Conservation (phyloP, 2,329 filamentous ascomycete species). For the Coniochaeta sp. region DNA sequence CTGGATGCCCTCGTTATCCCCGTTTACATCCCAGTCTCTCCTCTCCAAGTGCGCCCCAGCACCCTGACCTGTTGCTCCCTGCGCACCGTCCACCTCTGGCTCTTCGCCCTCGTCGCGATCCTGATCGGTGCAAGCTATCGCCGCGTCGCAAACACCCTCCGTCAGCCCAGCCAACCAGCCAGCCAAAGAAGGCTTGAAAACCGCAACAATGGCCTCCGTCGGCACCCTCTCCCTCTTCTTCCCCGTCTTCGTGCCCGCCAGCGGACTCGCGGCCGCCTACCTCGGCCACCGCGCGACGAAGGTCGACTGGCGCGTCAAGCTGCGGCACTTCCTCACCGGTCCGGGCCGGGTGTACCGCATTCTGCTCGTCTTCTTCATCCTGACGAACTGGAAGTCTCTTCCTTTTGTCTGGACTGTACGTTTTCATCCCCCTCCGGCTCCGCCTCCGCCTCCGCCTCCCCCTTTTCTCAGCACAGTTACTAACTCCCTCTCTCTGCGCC, state of each 20-base stretch:
- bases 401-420: slow-evolving; percentile 72
- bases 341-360: slow-evolving; percentile 47
- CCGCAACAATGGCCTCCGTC: slow-evolving; percentile 17
- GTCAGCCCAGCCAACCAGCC: not conserved
- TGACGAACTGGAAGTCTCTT: slow-evolving; percentile 66
- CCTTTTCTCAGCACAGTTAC: no score
- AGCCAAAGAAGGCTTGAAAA: not conserved
- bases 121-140: slow-evolving; percentile 26
- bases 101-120: slow-evolving; percentile 31
- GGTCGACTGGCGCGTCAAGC: slow-evolving; percentile 31
- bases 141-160: slow-evolving; percentile 12
- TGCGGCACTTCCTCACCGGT: slow-evolving; percentile 42
- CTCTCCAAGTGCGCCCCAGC: slow-evolving; percentile 32
- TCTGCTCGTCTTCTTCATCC: slow-evolving; percentile 44
- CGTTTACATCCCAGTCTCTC: slow-evolving; percentile 15
- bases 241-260: slow-evolving; percentile 35
- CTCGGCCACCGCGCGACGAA: slow-evolving; percentile 31
- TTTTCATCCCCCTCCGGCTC: slow-evolving; percentile 7
- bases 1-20: slow-evolving; percentile 1
- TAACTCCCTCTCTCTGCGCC: not conserved
- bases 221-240: slow-evolving; percentile 24
- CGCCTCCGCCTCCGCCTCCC: not conserved
- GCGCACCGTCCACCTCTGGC: slow-evolving; percentile 34
- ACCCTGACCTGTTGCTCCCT: slow-evolving; percentile 33
- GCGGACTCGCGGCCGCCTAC: slow-evolving; percentile 36